These are phyloP conservation scores for Linderniella brevidens DNA, from an alignment of 257 asterid genomes.

Conservation along the genomic window DNA sequence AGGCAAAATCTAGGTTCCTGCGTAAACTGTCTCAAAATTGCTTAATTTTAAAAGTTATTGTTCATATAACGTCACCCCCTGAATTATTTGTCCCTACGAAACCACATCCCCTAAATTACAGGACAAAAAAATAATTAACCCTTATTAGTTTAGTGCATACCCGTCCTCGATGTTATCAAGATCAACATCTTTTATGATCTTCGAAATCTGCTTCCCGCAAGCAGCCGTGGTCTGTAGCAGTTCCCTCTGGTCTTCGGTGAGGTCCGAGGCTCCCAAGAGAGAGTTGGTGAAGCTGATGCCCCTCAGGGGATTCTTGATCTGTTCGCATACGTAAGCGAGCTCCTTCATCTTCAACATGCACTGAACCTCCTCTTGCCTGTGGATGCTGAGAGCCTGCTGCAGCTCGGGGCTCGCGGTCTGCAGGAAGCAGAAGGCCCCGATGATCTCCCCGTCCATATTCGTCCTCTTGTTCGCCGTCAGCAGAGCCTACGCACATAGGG, in stretches of 20 bases:
- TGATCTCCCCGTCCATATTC: constrained; percentile 47
- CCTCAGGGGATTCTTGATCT: constrained; percentile 60
- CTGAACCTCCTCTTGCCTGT: constrained; percentile 49
- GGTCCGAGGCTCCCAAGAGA: constrained; percentile 46
- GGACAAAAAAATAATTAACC: no score
- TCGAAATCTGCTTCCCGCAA: constrained; percentile 78
- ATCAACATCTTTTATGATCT: constrained; percentile 63
- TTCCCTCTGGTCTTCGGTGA: constrained; percentile 73
- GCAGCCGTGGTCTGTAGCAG: constrained; percentile 67
- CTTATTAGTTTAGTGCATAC: no score
- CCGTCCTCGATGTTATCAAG: constrained; percentile 42
- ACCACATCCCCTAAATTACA: no score
- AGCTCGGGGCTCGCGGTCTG: constrained; percentile 66
- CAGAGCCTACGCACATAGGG: no score
- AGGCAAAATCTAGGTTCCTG: no score
- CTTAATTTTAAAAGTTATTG: no score
- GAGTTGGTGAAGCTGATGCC: constrained; percentile 73
- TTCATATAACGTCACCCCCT: no score
- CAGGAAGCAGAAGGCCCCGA: constrained; percentile 85
- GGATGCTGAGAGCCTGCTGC: constrained; percentile 43
- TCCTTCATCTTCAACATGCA: constrained; percentile 51
- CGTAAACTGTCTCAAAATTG: no score
- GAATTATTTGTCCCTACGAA: no score
- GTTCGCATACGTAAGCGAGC: constrained; percentile 75
- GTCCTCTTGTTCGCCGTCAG: constrained; percentile 26